These are phyloP conservation scores for Ophiosphaerella korrae DNA, from an alignment of 2,329 filamentous ascomycete species.

Conservation along the genomic window DNA sequence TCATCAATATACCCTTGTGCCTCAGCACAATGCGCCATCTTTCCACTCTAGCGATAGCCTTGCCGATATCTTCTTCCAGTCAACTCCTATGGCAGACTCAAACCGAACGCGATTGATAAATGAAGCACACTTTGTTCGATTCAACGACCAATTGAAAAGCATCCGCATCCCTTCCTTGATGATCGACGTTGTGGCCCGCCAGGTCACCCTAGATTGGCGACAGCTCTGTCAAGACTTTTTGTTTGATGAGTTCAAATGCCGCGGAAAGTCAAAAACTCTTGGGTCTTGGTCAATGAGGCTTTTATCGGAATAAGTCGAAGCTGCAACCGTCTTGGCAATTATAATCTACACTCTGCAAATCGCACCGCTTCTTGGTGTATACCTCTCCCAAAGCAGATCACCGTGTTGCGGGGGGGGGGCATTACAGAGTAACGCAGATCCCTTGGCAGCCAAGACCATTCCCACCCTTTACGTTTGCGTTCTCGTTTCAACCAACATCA, in stretches of 20 bases:
- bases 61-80: conserved; percentile 18
- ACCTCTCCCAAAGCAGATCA: conserved; percentile 11
- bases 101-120: conserved; percentile 7
- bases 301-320: conserved; percentile 7
- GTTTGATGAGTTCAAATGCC: conserved; percentile 17
- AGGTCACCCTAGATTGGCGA: conserved; percentile 24
- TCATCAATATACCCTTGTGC: conserved; percentile 4
- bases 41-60: conserved; percentile 8
- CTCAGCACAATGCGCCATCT: conserved; percentile 7
- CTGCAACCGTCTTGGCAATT: conserved; percentile 13
- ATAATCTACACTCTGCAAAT: conserved; percentile 7
- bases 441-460: conserved; percentile 18
- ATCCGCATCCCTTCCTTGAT: conserved; percentile 16
- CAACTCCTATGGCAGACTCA: conserved; percentile 8
- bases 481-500: conserved; percentile 5
- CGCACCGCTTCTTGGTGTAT: conserved; percentile 4
- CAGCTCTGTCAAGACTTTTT: conserved; percentile 18
- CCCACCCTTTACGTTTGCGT: conserved; percentile 7
- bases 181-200: conserved; percentile 12
- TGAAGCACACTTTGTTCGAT: conserved; percentile 21
- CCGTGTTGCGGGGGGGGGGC: conserved; percentile 9
- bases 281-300: conserved; percentile 15
- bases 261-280: conserved; percentile 10
- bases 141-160: conserved; percentile 20
- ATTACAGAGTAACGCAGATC: conserved; percentile 15